Evolutionary conservation across 208 protist species (phyloP).

Genomic region (Leishmania guyanensis): DNA sequence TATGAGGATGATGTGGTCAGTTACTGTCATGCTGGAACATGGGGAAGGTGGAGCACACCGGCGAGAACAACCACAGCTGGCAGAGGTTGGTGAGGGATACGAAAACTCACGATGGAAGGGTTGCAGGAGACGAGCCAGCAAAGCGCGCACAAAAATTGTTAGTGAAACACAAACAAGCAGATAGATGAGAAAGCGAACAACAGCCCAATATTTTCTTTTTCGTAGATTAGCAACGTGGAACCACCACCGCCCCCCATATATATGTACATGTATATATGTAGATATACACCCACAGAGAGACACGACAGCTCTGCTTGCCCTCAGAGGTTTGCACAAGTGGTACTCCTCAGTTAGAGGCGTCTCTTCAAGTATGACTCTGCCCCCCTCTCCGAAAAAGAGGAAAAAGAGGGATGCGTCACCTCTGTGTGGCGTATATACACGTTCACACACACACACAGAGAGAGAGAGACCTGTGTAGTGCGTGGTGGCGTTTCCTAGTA

Average conservation of each 20-base stretch:
- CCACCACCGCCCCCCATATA: no score
- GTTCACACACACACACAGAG: not conserved
- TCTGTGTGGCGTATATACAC: not conserved
- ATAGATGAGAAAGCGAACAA: not conserved
- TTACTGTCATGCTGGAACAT: not conserved
- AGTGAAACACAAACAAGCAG: not conserved
- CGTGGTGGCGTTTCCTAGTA: slow-evolving; percentile 2
- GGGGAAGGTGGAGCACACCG: not conserved
- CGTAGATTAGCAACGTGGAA: not conserved
- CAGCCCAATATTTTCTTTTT: not conserved
- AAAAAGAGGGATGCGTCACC: not conserved
- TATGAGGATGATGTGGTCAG: not conserved
- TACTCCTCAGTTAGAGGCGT: not conserved
- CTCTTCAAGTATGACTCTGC: not conserved
- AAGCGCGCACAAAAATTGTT: no score
- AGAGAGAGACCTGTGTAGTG: slow-evolving; percentile 6
- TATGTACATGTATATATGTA: not conserved
- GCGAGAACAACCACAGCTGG: not conserved
- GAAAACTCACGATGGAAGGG: not conserved
- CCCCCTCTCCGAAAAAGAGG: not conserved
- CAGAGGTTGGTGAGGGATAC: not conserved
- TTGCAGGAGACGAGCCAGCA: not conserved
- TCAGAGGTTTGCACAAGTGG: not conserved
- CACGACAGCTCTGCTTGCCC: not conserved
- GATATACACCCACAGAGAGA: slow-evolving; percentile 1